A percentile compares a stretch with the other conserved stretches of the same genome.
phyloP scores from a whole-genome alignment of 768 basidiomycete genomes.

The Tricholoma matsutake region DNA sequence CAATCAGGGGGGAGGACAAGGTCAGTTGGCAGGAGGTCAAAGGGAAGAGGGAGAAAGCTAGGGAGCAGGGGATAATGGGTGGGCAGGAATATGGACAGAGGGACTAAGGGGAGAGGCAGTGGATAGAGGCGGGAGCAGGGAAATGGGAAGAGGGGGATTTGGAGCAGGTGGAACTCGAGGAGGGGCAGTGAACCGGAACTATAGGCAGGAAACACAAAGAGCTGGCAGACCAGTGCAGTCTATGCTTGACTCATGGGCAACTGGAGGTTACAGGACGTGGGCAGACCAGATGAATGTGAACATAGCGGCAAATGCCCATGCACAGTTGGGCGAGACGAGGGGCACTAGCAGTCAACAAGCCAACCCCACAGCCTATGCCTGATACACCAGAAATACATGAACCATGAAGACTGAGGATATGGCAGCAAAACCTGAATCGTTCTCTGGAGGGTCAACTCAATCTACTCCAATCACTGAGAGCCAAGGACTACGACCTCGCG shows the following conservation, averaged over 20 bases:
- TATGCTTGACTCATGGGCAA: background rate
- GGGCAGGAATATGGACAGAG: too few species aligned
- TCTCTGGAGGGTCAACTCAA: too few species aligned
- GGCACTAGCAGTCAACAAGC: too few species aligned
- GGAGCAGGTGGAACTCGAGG: background rate
- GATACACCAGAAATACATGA: too few species aligned
- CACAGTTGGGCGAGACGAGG: too few species aligned
- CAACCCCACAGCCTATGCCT: too few species aligned
- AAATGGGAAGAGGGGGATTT: background rate
- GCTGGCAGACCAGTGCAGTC: background rate
- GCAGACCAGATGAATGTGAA: background rate
- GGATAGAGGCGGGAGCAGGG: background rate
- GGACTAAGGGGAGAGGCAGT: too few species aligned
- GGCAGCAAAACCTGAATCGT: too few species aligned
- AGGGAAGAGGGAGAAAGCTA: background rate
- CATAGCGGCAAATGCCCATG: background rate
- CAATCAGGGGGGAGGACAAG: background rate
- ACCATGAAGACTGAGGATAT: too few species aligned
- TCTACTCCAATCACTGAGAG: too few species aligned
- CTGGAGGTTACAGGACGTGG: background rate
- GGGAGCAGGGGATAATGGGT: background rate
- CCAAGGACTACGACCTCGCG: background rate
- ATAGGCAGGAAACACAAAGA: background rate
- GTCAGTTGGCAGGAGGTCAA: background rate
- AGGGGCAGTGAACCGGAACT: background rate